phyloP scores from a whole-genome alignment of 768 basidiomycete genomes.

The Boletus vinaceobasis region DNA sequence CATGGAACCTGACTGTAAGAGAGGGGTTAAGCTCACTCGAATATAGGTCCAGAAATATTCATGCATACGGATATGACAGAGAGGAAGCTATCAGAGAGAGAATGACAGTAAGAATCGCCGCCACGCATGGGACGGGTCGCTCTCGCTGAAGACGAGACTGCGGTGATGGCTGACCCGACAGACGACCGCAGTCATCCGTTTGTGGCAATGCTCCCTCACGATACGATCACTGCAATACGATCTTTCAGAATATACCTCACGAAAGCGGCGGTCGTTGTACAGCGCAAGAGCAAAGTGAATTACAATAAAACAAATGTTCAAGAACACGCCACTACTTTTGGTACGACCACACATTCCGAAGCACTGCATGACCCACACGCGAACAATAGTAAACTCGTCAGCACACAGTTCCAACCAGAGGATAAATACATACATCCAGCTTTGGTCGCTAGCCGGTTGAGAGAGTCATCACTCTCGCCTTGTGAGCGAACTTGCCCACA shows the following conservation, averaged over 20 bases:
- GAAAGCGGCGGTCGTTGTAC: not conserved
- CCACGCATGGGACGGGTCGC: slow-evolving; percentile 14
- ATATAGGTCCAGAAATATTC: not conserved
- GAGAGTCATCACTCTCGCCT: slow-evolving; percentile 93
- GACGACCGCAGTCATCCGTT: slow-evolving; percentile 17
- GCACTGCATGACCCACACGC: slow-evolving; percentile 51
- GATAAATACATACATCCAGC: slow-evolving; percentile 75
- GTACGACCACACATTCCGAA: slow-evolving; percentile 95
- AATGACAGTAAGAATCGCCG: slow-evolving; percentile 22
- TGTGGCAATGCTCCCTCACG: slow-evolving; percentile 15
- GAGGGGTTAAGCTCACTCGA: slow-evolving; percentile 9
- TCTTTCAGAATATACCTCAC: not conserved
- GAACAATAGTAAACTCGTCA: slow-evolving; percentile 8
- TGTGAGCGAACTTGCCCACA: slow-evolving; percentile 91
- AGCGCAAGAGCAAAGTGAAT: slow-evolving; percentile 7
- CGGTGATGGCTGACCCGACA: not conserved
- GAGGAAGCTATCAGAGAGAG: slow-evolving; percentile 43
- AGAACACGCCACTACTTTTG: slow-evolving; percentile 60
- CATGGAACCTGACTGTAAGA: slow-evolving; percentile 53
- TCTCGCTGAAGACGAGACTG: slow-evolving; percentile 9
- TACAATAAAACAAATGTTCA: slow-evolving; percentile 14
- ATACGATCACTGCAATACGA: not conserved
- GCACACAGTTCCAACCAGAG: not conserved
- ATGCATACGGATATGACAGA: slow-evolving; percentile 48
- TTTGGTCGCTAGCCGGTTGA: slow-evolving; percentile 94